phyloP scores from a whole-genome alignment of 345 rosid genomes.

The Salix koriyanagi region DNA sequence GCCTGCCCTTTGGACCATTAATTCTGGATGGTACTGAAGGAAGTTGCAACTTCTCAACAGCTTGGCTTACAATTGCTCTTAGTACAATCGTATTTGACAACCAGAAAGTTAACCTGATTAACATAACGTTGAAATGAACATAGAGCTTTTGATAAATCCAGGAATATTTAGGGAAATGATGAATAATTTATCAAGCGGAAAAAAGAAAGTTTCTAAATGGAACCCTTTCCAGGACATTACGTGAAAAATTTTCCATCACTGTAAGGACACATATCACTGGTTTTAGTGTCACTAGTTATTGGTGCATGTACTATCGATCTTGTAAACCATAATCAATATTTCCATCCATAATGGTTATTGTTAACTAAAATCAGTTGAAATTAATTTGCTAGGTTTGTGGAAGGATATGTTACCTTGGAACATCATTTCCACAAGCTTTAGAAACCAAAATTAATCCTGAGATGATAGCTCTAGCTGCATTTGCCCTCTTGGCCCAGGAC shows the following conservation, averaged over 20 bases:
- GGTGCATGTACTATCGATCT: background rate
- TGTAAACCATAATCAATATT: background rate
- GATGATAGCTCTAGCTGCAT: conserved; percentile 66
- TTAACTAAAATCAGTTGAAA: conserved; percentile 1
- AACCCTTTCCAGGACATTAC: background rate
- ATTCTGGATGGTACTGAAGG: conserved; percentile 5
- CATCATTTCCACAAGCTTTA: conserved; percentile 93
- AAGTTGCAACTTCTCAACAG: conserved; percentile 33
- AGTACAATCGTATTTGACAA: conserved; percentile 74
- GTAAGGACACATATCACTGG: background rate
- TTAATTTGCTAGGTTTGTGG: conserved; percentile 1
- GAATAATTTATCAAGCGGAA: background rate
- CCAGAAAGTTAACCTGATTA: conserved; percentile 86
- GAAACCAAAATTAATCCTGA: conserved; percentile 86
- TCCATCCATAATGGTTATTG: background rate
- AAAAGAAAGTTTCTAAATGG: background rate
- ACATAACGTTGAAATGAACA: background rate
- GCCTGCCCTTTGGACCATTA: conserved; percentile 2
- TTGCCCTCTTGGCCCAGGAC: conserved; percentile 47
- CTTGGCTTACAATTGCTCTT: conserved; percentile 56
- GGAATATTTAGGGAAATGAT: background rate
- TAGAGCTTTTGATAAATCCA: conserved; percentile 3
- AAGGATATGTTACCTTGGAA: conserved; percentile 56
- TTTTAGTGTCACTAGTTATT: background rate
- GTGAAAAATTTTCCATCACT: background rate